phyloP scores from a whole-genome alignment of 1,284 basidiomycete species.

The Trichosporon ovoides region DNA sequence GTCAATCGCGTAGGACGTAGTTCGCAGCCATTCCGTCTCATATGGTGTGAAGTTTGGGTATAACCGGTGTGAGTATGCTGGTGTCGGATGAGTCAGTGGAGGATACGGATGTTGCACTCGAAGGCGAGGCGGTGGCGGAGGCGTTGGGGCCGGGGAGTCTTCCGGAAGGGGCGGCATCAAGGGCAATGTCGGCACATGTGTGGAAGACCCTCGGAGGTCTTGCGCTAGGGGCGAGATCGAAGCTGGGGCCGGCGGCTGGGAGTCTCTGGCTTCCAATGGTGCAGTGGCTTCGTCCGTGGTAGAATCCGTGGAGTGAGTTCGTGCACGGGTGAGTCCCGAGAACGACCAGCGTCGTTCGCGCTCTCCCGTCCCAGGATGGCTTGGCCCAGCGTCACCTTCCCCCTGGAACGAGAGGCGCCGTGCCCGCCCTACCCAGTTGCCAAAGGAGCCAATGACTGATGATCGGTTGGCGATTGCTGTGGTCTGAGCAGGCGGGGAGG shows the following conservation, averaged over 20 bases:
- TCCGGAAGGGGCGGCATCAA: slow-evolving; percentile 11
- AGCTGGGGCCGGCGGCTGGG: not conserved
- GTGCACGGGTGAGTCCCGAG: not conserved
- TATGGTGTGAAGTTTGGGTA: slow-evolving; percentile 44
- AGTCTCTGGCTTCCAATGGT: not conserved
- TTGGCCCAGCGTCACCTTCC: not conserved
- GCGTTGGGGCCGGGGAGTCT: not conserved
- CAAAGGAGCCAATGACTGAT: not conserved
- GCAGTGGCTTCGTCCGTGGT: not conserved
- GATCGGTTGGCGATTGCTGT: not conserved
- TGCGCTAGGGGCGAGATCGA: not conserved
- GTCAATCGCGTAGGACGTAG: not conserved
- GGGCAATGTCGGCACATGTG: not conserved
- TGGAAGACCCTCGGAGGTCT: not conserved
- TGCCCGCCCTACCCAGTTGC: not conserved
- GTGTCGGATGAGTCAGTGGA: slow-evolving; percentile 29
- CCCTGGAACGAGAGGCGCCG: slow-evolving; percentile 1
- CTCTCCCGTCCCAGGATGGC: not conserved
- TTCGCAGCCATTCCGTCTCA: not conserved
- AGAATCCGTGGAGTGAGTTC: not conserved
- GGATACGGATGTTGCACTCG: slow-evolving; percentile 23
- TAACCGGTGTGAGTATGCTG: slow-evolving; percentile 27
- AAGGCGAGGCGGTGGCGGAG: not conserved
- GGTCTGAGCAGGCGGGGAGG: not conserved
- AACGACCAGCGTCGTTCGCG: not conserved